A percentile compares a stretch with the other conserved stretches of the same genome.
These are phyloP conservation scores for Mortierella sp. DNA, from an alignment of 371 early-diverging fungal genomes.

Conservation along the genomic window DNA sequence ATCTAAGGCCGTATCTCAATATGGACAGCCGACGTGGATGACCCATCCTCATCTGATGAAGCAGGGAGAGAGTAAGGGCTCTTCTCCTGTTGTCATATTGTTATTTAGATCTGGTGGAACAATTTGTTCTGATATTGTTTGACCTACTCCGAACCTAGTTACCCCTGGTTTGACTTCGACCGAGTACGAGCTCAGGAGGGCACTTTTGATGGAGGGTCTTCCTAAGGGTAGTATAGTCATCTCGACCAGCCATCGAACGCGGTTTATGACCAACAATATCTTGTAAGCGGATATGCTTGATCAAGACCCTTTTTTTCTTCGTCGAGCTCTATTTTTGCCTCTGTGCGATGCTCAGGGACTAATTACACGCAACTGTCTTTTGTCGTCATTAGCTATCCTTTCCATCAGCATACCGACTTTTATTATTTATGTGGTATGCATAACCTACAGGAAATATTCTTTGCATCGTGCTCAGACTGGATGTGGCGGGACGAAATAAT, in stretches of 20 bases:
- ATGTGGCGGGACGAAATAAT: background rate
- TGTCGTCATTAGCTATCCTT: constrained; percentile 75
- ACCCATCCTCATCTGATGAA: constrained; percentile 88
- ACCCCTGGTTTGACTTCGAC: constrained; percentile 80
- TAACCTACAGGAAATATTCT: no score
- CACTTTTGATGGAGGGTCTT: constrained; percentile 68
- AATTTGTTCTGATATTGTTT: no score
- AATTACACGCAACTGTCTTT: constrained; percentile 1
- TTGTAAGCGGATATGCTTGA: constrained; percentile 65
- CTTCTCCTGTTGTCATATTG: background rate
- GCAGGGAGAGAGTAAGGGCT: constrained; percentile 71
- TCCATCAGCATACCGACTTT: constrained; percentile 93
- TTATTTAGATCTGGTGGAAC: no score
- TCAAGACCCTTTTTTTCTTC: background rate
- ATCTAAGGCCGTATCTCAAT: constrained; percentile 12
- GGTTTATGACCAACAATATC: constrained; percentile 92
- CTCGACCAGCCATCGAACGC: constrained; percentile 78
- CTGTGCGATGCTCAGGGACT: no score
- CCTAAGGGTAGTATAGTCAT: constrained; percentile 78
- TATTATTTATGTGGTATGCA: constrained; percentile 76
- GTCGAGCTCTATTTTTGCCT: background rate
- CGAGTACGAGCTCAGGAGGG: constrained; percentile 84
- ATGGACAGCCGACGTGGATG: constrained; percentile 82
- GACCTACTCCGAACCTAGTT: no score
- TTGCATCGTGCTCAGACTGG: constrained; percentile 1